Evolutionary conservation across 192 early-diverging fungal genomes (phyloP).

Genomic region (Dissophora globulifera): DNA sequence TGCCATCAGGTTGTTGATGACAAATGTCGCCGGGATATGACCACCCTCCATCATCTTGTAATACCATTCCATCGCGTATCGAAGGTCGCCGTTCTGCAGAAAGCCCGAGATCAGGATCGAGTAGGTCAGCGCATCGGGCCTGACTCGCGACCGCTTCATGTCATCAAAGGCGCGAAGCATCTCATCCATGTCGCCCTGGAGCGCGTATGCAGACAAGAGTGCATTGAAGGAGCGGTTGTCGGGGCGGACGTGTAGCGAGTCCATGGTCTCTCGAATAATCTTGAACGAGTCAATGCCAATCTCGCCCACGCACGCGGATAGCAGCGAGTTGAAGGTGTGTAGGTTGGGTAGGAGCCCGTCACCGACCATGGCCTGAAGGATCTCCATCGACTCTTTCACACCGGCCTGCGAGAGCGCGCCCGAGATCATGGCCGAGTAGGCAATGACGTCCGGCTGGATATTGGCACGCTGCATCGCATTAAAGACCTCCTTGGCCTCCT

Average conservation of each 20-base stretch:
- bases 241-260: slow-evolving; percentile 17
- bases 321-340: slow-evolving; percentile 41
- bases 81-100: slow-evolving; percentile 45
- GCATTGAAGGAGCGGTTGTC: slow-evolving; percentile 47
- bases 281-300: slow-evolving; percentile 18
- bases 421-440: slow-evolving; percentile 41
- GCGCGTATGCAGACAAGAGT: slow-evolving; percentile 32
- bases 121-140: slow-evolving; percentile 36
- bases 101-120: slow-evolving; percentile 46
- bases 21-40: slow-evolving; percentile 9
- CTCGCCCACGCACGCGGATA: slow-evolving; percentile 39
- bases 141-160: slow-evolving; percentile 23
- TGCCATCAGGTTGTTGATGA: slow-evolving; percentile 47
- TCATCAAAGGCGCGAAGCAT: slow-evolving; percentile 23
- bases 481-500: slow-evolving; percentile 39
- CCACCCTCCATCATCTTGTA: slow-evolving; percentile 40
- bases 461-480: slow-evolving; percentile 36
- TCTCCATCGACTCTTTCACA: slow-evolving; percentile 32
- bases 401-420: slow-evolving; percentile 17
- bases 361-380: slow-evolving; percentile 35
- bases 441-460: slow-evolving; percentile 47
- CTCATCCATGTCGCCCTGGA: slow-evolving; percentile 41
- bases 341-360: slow-evolving; percentile 41
- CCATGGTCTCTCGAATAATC: slow-evolving; percentile 38
- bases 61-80: slow-evolving; percentile 51